Conservation (phyloP, 768 basidiomycete genomes). For the Xerocomus spinulosus region DNA sequence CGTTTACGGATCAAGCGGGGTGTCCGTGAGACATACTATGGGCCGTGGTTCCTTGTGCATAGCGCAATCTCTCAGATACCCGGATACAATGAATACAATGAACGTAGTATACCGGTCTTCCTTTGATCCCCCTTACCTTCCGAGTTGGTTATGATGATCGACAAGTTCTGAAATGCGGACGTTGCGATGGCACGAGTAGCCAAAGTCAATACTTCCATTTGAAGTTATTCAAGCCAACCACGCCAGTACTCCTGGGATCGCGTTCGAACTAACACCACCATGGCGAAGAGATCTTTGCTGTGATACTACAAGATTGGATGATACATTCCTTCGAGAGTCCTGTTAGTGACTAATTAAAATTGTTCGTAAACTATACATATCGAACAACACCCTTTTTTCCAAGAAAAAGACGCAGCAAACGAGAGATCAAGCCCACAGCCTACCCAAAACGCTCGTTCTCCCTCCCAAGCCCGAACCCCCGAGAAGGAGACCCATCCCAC, state of each 20-base stretch:
- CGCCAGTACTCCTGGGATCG: too few relatives aligned
- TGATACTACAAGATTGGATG: too few relatives aligned
- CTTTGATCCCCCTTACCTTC: too few relatives aligned
- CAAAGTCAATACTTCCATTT: too few relatives aligned
- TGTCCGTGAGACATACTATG: background rate
- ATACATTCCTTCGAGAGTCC: background rate
- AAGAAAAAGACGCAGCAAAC: background rate
- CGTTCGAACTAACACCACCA: too few relatives aligned
- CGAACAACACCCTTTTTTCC: background rate
- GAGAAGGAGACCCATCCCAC: conserved; percentile 62
- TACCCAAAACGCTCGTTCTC: conserved; percentile 55
- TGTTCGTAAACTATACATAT: background rate
- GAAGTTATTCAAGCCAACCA: too few relatives aligned
- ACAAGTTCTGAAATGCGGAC: too few relatives aligned
- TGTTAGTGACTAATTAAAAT: background rate
- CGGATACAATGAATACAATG: background rate
- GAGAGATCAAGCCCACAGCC: conserved; percentile 44
- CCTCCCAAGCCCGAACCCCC: conserved; percentile 33
- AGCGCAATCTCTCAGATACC: background rate
- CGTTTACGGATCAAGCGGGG: conserved; percentile 7
- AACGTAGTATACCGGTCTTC: too few relatives aligned
- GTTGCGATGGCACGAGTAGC: too few relatives aligned
- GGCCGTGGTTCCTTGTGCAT: background rate
- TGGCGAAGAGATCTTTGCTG: too few relatives aligned
- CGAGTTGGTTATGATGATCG: too few relatives aligned